Evolutionary conservation across 345 rosid genomes (phyloP), one percentile per base, ranked within the genome.

Genomic region (Lumnitzera racemosa): DNA sequence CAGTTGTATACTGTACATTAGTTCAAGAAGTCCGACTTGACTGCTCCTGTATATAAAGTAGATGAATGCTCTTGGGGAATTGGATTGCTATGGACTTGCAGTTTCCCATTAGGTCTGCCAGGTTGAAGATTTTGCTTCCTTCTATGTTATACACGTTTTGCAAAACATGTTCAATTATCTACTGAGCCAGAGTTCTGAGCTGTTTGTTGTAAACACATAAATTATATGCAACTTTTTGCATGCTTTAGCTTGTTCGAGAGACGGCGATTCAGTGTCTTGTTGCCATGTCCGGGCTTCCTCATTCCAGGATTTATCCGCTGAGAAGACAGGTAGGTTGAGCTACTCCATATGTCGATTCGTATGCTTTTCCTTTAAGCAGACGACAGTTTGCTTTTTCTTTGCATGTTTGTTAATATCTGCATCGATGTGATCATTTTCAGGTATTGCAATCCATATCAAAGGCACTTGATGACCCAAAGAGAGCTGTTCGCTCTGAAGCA

Each of bases 201-300:
- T 36, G 7, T 36, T 13, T 4, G 46, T 49, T 50, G 23, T 15
- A 11, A 15, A 4, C 64, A 12, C 15, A 4, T 58, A 13, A 20
- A 23, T 46, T 66, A 25, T 47, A 61, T 17, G 23, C 9, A 16
- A 24, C 51, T 51, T 47, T 57, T 15, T 43, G 66, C 46, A 27
- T 68, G 64, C 55, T 56, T 36, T 77, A 92, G 99, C 75, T 81
- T 72, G 86, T 86, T 51, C 85, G 97, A 53, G 95, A 94, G 76
- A 90, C 99, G 1, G 86, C 91, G 16, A 69, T 94, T 65, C 95
- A 87, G 62, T 90, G 99, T 78, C 94, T 90, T 43, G 69, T 66
- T 66, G 85, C 96, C 6, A 56, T 86, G 74, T 75, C 87, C 52
- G 77, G 69, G 70, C 83, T 92, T 76, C 88, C 97, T 15, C 78